Conservation (phyloP, 2,329 filamentous ascomycete genomes). For the Arachnomyces sp. region DNA sequence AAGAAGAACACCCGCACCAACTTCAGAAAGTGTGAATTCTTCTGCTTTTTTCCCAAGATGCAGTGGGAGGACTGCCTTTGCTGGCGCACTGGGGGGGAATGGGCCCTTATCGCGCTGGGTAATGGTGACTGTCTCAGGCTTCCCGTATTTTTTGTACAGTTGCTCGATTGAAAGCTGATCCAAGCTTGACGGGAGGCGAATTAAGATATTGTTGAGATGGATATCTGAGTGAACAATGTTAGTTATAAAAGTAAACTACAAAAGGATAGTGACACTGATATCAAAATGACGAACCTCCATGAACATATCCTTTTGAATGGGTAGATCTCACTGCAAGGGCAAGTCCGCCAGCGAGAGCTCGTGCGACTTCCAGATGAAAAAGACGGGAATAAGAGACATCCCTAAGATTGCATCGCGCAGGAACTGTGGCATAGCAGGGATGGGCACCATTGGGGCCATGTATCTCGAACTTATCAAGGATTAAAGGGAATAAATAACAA, state of each 20-base stretch:
- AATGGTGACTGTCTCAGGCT: slow-evolving; percentile 22
- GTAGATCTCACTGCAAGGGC: slow-evolving; percentile 11
- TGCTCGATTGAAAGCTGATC: slow-evolving; percentile 24
- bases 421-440: slow-evolving; percentile 11
- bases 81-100: slow-evolving; percentile 20
- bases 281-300: slow-evolving; percentile 11
- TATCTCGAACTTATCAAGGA: slow-evolving; percentile 11
- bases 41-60: slow-evolving; percentile 23
- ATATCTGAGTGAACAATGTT: slow-evolving; percentile 17
- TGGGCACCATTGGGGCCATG: slow-evolving; percentile 11
- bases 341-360: slow-evolving; percentile 11
- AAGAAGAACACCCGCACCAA: slow-evolving; percentile 18
- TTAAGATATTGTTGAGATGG: slow-evolving; percentile 22
- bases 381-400: slow-evolving; percentile 11
- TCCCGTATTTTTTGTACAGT: slow-evolving; percentile 24
- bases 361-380: slow-evolving; percentile 12
- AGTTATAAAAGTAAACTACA: neutral
- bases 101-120: slow-evolving; percentile 16
- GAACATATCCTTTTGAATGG: slow-evolving; percentile 14
- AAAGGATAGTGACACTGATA: neutral
- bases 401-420: slow-evolving; percentile 13
- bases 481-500: slow-evolving; percentile 3
- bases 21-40: slow-evolving; percentile 22
- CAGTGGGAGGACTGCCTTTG: slow-evolving; percentile 19
- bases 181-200: slow-evolving; percentile 19